phyloP scores from a whole-genome alignment of 2,329 filamentous ascomycete genomes.

The Aspergillus fumigatus region DNA sequence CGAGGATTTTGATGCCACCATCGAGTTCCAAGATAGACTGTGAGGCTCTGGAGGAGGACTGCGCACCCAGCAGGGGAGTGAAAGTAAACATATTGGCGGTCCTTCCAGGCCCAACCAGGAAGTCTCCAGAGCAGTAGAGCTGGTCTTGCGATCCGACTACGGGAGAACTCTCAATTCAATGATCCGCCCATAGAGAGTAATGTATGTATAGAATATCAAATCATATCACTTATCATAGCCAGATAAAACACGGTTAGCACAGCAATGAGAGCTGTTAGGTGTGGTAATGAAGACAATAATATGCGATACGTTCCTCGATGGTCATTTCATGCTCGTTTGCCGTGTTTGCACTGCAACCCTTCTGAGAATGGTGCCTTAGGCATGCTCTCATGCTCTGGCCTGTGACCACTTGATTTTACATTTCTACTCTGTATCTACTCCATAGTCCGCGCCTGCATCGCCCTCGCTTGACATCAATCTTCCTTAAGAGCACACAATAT shows the following conservation, averaged over 20 bases:
- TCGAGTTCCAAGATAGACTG: slow-evolving; percentile 97
- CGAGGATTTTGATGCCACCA: slow-evolving; percentile 88
- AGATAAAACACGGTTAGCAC: neutral
- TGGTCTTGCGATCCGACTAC: slow-evolving; percentile 9
- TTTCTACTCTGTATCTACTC: neutral
- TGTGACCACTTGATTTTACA: neutral
- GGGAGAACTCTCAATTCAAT: neutral
- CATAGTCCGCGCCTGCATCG: no score
- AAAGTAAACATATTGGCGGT: slow-evolving; percentile 79
- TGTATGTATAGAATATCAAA: neutral
- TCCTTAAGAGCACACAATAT: neutral
- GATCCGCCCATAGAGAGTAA: neutral
- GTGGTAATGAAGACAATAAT: neutral
- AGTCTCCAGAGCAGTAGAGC: slow-evolving; percentile 5
- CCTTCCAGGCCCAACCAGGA: slow-evolving; percentile 7
- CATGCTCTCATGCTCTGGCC: no score
- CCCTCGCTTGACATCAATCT: neutral
- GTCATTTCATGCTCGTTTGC: slow-evolving; percentile 7
- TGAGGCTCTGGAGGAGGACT: slow-evolving; percentile 78
- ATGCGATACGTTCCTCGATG: neutral
- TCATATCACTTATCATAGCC: slow-evolving; percentile 1
- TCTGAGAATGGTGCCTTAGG: neutral
- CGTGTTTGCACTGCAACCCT: slow-evolving; percentile 11
- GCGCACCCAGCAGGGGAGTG: slow-evolving; percentile 84
- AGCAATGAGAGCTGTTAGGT: neutral